Evolutionary conservation across 2,329 filamentous ascomycete genomes (phyloP).

Genomic region (Calonectria pseudoturangicola): DNA sequence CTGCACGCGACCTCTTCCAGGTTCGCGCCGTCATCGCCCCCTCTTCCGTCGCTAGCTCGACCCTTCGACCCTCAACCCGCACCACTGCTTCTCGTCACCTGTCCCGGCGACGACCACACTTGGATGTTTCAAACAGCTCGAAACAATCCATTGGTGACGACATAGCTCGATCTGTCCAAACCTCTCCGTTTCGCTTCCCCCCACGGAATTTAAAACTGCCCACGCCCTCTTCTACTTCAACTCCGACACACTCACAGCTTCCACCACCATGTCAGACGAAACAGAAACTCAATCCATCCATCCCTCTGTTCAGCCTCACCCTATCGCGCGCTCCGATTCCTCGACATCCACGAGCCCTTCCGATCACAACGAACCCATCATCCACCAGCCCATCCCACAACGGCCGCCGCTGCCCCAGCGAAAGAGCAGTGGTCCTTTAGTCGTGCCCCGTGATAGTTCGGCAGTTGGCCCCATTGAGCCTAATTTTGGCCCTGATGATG

Average conservation of each 20-base stretch:
- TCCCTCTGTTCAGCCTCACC: slow-evolving; percentile 53
- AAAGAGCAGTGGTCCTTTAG: slow-evolving; percentile 88
- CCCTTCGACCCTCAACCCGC: neutral
- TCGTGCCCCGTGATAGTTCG: slow-evolving; percentile 85
- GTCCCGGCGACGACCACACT: slow-evolving; percentile 20
- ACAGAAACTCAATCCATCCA: slow-evolving; percentile 51
- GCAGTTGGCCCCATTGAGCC: slow-evolving; percentile 83
- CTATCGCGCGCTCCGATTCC: slow-evolving; percentile 64
- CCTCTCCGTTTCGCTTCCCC: slow-evolving; percentile 13
- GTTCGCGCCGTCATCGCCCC: slow-evolving; percentile 37
- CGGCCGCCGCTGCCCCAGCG: slow-evolving; percentile 83
- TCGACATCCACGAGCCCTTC: slow-evolving; percentile 58
- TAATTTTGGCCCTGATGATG: slow-evolving; percentile 89
- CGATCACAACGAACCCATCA: slow-evolving; percentile 62
- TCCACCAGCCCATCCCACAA: slow-evolving; percentile 71
- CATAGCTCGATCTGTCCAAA: slow-evolving; percentile 18
- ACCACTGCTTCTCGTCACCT: slow-evolving; percentile 23
- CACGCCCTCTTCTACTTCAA: neutral
- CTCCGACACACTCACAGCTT: neutral
- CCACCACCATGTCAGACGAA: slow-evolving; percentile 50
- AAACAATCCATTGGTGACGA: slow-evolving; percentile 42
- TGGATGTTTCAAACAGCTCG: slow-evolving; percentile 40
- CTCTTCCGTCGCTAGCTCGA: slow-evolving; percentile 25
- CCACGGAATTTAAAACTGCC: neutral
- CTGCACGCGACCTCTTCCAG: slow-evolving; percentile 40